Evolutionary conservation across 768 basidiomycete genomes (phyloP).

Genomic region (Lentinus tigrinus): DNA sequence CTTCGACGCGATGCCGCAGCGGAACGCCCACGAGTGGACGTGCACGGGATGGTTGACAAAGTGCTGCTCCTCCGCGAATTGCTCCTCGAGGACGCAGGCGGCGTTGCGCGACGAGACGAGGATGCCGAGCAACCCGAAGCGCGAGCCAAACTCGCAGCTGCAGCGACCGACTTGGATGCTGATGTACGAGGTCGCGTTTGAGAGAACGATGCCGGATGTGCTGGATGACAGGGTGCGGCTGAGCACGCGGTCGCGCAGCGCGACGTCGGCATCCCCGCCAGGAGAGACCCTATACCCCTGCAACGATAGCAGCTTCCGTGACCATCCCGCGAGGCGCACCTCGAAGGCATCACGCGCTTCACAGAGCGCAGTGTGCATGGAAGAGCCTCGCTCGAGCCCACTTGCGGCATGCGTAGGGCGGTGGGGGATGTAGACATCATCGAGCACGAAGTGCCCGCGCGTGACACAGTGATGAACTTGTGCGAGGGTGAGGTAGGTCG

Average conservation of each 20-base stretch:
- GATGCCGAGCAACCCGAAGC: not conserved
- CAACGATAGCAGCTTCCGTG: not conserved
- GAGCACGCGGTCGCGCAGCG: not conserved
- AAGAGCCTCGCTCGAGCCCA: not conserved
- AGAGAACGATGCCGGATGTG: not conserved
- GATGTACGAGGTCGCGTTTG: not conserved
- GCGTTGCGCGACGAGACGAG: not conserved
- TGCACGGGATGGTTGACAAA: conserved; percentile 1
- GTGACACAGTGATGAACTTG: not conserved
- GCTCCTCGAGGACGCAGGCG: not conserved
- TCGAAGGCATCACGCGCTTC: not conserved
- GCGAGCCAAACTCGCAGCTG: conserved; percentile 1
- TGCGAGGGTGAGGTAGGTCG: not conserved
- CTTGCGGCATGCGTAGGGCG: not conserved
- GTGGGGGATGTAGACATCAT: conserved; percentile 8
- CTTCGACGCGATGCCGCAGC: conserved; percentile 2
- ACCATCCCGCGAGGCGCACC: not conserved
- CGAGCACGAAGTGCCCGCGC: not conserved
- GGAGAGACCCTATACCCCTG: not conserved
- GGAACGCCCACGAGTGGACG: conserved; percentile 12
- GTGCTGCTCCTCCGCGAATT: not conserved
- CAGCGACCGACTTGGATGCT: conserved; percentile 3
- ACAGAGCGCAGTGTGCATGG: not conserved
- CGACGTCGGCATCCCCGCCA: not conserved
- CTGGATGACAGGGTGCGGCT: not conserved